Evolutionary conservation across 2,329 filamentous ascomycete genomes (phyloP).

Genomic region (Ophiostoma populinum): DNA sequence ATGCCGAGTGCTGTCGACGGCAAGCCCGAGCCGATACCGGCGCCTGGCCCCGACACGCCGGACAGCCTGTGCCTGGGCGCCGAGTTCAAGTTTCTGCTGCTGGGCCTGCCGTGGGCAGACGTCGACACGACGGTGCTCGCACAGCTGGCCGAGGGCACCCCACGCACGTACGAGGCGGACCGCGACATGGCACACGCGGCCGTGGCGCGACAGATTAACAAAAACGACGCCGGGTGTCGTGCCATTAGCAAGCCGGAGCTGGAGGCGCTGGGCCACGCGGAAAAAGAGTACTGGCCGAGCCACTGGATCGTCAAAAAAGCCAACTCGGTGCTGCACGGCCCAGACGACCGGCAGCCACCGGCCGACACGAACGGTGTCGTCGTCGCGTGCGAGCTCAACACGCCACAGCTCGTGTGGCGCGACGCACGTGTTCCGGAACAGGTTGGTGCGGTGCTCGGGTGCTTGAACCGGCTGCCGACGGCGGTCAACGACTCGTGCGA

Average conservation of each 20-base stretch:
- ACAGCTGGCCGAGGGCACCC: no score
- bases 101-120: no score
- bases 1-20: no score
- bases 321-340: constrained; percentile 20
- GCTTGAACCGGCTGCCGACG: constrained; percentile 14
- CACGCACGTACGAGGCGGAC: no score
- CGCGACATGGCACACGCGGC: no score
- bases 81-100: no score
- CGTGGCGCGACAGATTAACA: no score
- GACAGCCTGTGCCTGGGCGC: no score
- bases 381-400: constrained; percentile 21
- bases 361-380: constrained; percentile 15
- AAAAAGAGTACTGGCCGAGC: constrained; percentile 19
- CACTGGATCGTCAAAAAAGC: constrained; percentile 24
- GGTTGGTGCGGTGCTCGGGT: constrained; percentile 13
- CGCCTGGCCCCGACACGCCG: no score
- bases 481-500: constrained; percentile 21
- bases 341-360: constrained; percentile 11
- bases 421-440: constrained; percentile 10
- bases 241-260: constrained; percentile 17
- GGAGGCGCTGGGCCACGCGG: constrained; percentile 10
- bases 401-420: constrained; percentile 18
- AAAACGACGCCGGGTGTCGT: no score
- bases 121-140: no score
- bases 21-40: no score